These are phyloP conservation scores for Solanum hybrid DNA, from an alignment of 305 asterid genomes.

Conservation along the genomic window DNA sequence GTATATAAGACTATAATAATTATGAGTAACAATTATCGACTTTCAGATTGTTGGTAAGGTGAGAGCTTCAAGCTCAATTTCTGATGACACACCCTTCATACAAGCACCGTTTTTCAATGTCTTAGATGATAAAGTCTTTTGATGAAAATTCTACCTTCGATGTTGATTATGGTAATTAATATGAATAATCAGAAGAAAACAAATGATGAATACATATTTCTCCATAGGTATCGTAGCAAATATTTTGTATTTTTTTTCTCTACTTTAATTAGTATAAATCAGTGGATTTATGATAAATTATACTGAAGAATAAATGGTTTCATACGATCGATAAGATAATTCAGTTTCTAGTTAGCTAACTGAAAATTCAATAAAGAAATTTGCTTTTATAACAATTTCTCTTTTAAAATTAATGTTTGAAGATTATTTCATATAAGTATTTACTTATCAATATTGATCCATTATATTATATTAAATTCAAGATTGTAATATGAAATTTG, in stretches of 20 bases:
- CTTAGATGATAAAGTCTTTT: neutral
- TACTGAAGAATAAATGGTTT: neutral
- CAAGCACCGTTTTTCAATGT: neutral
- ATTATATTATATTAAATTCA: neutral
- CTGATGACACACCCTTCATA: neutral
- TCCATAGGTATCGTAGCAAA: neutral
- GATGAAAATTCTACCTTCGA: neutral
- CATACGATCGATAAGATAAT: neutral
- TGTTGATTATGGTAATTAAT: neutral
- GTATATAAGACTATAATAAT: neutral
- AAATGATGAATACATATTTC: neutral
- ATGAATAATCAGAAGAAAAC: neutral
- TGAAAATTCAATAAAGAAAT: neutral
- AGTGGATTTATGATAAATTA: neutral
- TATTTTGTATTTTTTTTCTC: neutral
- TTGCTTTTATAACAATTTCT: neutral
- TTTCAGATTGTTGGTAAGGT: neutral
- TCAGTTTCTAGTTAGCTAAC: neutral
- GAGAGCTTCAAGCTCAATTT: neutral
- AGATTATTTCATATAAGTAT: neutral
- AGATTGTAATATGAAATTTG: neutral
- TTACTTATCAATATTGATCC: neutral
- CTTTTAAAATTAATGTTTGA: neutral
- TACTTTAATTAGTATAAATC: too few relatives aligned
- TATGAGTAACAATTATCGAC: neutral